Conservation (phyloP, 257 asterid species). For the Verbascum thapsus region DNA sequence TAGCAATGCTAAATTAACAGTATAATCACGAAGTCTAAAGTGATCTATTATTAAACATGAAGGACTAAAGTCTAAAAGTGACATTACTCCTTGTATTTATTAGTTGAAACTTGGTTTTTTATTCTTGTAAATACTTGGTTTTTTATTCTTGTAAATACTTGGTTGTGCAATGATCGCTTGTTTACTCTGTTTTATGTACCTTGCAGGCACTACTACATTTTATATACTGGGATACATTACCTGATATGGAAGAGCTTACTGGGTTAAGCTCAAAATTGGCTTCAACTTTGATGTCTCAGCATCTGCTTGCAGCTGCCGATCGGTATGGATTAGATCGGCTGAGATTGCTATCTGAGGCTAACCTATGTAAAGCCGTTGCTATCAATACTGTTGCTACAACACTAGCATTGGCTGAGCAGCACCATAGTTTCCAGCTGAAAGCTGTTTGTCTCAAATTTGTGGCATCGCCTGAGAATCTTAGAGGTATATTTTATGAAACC, state of each 20-base stretch:
- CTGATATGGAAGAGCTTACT: constrained; percentile 88
- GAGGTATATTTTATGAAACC: constrained; percentile 47
- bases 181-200: constrained; percentile 17
- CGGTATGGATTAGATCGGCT: constrained; percentile 89
- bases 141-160: neutral
- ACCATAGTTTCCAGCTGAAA: constrained; percentile 91
- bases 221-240: constrained; percentile 81
- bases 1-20: too few species aligned
- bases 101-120: constrained; percentile 8
- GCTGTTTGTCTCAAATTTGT: constrained; percentile 81
- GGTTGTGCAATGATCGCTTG: constrained; percentile 5
- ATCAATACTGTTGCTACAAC: constrained; percentile 97
- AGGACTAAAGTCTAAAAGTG: too few species aligned
- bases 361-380: constrained; percentile 75
- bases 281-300: constrained; percentile 92
- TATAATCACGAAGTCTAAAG: too few species aligned
- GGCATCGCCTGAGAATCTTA: constrained; percentile 80
- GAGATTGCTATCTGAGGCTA: constrained; percentile 85
- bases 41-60: too few species aligned
- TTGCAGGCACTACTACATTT: constrained; percentile 86
- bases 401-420: constrained; percentile 95
- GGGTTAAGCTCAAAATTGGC: constrained; percentile 87
- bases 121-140: too few species aligned
- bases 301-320: constrained; percentile 96
- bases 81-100: too few species aligned